Percentiles rank a stretch among this genome's conserved stretches.
These are phyloP conservation scores for Sclerotinia trifoliorum DNA, from an alignment of 2,329 filamentous ascomycete genomes.

Conservation along the genomic window DNA sequence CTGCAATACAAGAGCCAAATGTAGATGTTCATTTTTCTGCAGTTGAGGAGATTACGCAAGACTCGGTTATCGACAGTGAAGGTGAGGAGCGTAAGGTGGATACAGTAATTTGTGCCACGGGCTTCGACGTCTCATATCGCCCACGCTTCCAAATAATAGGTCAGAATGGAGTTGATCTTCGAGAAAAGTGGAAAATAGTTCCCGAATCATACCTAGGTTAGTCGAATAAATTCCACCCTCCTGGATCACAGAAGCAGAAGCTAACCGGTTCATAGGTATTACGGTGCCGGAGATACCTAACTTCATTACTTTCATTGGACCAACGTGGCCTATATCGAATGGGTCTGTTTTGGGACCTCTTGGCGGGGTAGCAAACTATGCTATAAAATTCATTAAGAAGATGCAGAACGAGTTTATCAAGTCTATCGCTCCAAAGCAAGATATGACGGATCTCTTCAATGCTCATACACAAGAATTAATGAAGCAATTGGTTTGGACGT, in stretches of 20 bases:
- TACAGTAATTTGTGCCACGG: conserved; percentile 42
- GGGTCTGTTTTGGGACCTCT: conserved; percentile 33
- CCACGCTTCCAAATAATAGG: conserved; percentile 37
- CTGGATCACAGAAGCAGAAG: background rate
- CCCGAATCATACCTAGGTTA: conserved; percentile 34
- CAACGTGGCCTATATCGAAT: conserved; percentile 35
- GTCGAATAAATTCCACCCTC: background rate
- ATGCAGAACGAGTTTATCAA: conserved; percentile 50
- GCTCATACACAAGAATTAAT: conserved; percentile 52
- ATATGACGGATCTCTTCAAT: conserved; percentile 51
- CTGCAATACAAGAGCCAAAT: conserved; percentile 50
- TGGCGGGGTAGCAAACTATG: conserved; percentile 29
- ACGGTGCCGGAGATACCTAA: conserved; percentile 35
- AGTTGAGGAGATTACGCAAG: conserved; percentile 46
- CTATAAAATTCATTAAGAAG: conserved; percentile 36
- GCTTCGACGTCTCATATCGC: conserved; percentile 39
- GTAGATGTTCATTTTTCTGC: conserved; percentile 51
- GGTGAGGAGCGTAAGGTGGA: conserved; percentile 40
- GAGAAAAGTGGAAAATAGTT: conserved; percentile 37
- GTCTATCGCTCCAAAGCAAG: conserved; percentile 47
- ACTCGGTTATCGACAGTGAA: conserved; percentile 46
- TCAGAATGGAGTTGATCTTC: conserved; percentile 30
- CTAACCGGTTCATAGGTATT: conserved; percentile 30
- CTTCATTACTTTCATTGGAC: conserved; percentile 36
- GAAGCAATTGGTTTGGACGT: conserved; percentile 52